Evolutionary conservation across 2,329 filamentous ascomycete species (phyloP).

Genomic region (Chaetomiaceae sp.): DNA sequence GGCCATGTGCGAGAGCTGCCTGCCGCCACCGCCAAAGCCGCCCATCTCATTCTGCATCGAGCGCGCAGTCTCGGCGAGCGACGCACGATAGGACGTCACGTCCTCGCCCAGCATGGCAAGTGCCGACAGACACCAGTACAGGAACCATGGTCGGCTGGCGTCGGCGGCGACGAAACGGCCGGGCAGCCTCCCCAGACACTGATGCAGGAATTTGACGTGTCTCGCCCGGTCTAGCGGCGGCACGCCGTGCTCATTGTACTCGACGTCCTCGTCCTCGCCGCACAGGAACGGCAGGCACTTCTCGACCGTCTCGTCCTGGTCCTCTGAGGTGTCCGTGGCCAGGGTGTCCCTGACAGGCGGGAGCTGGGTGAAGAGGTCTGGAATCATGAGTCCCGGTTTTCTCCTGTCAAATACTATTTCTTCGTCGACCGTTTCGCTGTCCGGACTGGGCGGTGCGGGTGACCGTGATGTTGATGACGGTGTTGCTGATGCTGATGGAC

Average conservation of each 20-base stretch:
- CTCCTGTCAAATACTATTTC: conserved; percentile 22
- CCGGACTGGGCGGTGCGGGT: background rate
- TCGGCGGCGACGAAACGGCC: conserved; percentile 69
- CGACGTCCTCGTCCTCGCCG: conserved; percentile 44
- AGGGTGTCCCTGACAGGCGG: conserved; percentile 64
- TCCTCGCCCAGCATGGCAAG: conserved; percentile 75
- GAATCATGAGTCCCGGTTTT: conserved; percentile 36
- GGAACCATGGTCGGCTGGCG: conserved; percentile 85
- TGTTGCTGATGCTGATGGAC: background rate
- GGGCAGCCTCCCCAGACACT: conserved; percentile 59
- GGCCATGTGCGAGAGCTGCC: conserved; percentile 83
- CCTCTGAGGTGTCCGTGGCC: conserved; percentile 60
- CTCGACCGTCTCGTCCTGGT: conserved; percentile 65
- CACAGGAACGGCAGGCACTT: conserved; percentile 66
- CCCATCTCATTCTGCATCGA: conserved; percentile 79
- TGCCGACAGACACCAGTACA: conserved; percentile 85
- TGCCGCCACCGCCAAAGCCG: conserved; percentile 91
- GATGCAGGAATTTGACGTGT: conserved; percentile 60
- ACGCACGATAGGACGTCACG: conserved; percentile 59
- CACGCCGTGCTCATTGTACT: conserved; percentile 67
- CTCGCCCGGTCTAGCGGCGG: conserved; percentile 64
- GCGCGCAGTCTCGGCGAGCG: conserved; percentile 68
- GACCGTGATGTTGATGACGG: conserved; percentile 1
- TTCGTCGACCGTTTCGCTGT: conserved; percentile 25
- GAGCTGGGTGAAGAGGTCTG: conserved; percentile 52